Evolutionary conservation across 345 rosid species (phyloP), one percentile per base, ranked within the genome.

Genomic region (Sonneratia alba): DNA sequence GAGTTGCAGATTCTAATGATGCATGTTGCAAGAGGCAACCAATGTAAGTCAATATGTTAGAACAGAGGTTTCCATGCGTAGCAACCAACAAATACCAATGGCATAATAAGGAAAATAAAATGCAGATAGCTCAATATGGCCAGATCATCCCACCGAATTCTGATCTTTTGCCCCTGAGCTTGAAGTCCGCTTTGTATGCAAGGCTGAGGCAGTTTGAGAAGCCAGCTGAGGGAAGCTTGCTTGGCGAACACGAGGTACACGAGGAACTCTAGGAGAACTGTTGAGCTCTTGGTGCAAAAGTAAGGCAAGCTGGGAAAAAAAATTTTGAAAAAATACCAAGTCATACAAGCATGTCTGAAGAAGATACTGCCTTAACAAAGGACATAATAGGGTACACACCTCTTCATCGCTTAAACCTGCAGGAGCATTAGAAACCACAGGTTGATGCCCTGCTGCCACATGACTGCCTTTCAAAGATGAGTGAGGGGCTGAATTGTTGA

Each of bases 281-380:
- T 96, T 96, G 81, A 95, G 98, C 76, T 95, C 96, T 83, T 95
- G 98, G 83, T 95, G 99, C 82, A 95, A 76, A 86, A 91, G 93
- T 76, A 96, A 81, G 36, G 99, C 99, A 71, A 96, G 97, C 99
- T 96, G 86, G n/a, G 14, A 73, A 36, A 75, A 74, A 66, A 40
- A 3, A 40, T 81, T 76, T 36, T 0, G 42, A 62, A 38, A 53
- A 21, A 45, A 36, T 19, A 22, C 32, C 48, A 7, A 55, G 32
- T 66, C 4, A 36, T n/a, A 27, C 15, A 47, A 47, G n/a, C 40
- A 66, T 24, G 66, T 43, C 10, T 36, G n/a, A 24, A 73, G 59
- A 55, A 37, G 47, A 57, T 21, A 36, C 42, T n/a, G 55, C 14
- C 36, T 67, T 15, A 37, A 9, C 13, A 47, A 32, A n/a, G 4